These are phyloP conservation scores for Picochlorum sp. DNA, from an alignment of 139 green algal species.

Conservation along the genomic window DNA sequence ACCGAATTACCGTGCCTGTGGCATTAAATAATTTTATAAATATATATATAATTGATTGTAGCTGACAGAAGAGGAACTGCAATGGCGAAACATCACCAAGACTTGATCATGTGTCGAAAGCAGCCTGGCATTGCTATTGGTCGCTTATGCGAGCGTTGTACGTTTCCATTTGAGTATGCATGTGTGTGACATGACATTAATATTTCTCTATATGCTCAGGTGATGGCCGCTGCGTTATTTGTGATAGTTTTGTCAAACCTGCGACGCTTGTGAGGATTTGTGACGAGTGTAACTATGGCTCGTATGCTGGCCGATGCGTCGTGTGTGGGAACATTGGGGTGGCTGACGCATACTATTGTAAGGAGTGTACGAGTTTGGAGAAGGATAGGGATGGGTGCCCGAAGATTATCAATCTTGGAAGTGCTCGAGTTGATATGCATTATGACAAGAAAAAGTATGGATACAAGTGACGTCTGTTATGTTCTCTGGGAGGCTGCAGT, in stretches of 20 bases:
- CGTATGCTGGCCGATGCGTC: constrained; percentile 89
- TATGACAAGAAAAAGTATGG: constrained; percentile 62
- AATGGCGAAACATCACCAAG: constrained; percentile 79
- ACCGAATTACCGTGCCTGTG: too few relatives aligned
- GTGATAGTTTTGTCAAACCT: constrained; percentile 93
- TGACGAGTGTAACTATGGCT: constrained; percentile 99
- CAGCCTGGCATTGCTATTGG: constrained; percentile 95
- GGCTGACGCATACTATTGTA: constrained; percentile 99
- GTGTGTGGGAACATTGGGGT: constrained; percentile 93
- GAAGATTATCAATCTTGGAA: constrained; percentile 98
- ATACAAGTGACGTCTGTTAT: neutral
- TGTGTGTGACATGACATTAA: neutral
- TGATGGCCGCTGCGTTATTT: constrained; percentile 96
- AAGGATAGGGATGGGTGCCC: constrained; percentile 98
- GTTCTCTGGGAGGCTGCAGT: constrained; percentile 18
- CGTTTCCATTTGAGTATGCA: neutral
- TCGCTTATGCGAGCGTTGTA: constrained; percentile 88
- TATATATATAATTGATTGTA: neutral
- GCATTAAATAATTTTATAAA: neutral
- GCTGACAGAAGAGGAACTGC: neutral
- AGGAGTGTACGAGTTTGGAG: constrained; percentile 95
- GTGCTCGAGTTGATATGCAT: constrained; percentile 88
- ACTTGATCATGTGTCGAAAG: constrained; percentile 98
- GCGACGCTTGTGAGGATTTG: constrained; percentile 94
- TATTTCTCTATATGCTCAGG: constrained; percentile 21